Evolutionary conservation across 148 eudicot genomes (phyloP), one percentile per base, ranked within the genome.

Genomic region (Persicaria tinctoria): DNA sequence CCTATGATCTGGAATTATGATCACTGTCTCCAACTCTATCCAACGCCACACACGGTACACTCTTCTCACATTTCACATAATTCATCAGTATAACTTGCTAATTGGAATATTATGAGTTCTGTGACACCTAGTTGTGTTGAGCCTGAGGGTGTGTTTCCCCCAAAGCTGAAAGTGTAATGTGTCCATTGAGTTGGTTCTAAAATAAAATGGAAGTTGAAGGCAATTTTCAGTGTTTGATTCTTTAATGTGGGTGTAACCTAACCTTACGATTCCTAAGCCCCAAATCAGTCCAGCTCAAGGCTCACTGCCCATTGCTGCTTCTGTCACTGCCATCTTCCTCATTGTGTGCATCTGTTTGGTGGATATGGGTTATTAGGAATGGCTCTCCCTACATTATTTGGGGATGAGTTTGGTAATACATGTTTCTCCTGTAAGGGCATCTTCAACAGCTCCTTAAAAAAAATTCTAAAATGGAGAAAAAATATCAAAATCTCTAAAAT

Each of bases 1-100:
- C 98, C 97, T 16, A 78, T 94, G 68, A 89, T 89, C 80, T 94
- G 97, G 98, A 94, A 94, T 79, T 91, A 85, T 20, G 97, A 92
- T 80, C 98, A 94, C 69, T 90, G 93, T 74, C 96, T 94, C 64
- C 95, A 90, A 76, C 86, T 94, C 77, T 94, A 90, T 78, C 98
- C 97, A 62, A 85, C 92, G 45, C 98, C 98, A 53, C 95, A 94
- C 63, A 90, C 96, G 89, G 97, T 94, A 89, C 63, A 13, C 49
- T 51, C 46, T 18, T n/a, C 18, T 46, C 23, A 53, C 70, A 46
- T 60, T 49, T 75, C 55, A 47, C 4, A 49, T 20, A 5, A 53
- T 38, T 23, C 32, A 70, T 16, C 54, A n/a, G 0, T 46, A 47
- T 8, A 2, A 46, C 32, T 17, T 70, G 16, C 50, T 70, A 70